Base-by-base conservation (phyloP, 768 basidiomycete species). In the Cystofilobasidium ferigula region DNA sequence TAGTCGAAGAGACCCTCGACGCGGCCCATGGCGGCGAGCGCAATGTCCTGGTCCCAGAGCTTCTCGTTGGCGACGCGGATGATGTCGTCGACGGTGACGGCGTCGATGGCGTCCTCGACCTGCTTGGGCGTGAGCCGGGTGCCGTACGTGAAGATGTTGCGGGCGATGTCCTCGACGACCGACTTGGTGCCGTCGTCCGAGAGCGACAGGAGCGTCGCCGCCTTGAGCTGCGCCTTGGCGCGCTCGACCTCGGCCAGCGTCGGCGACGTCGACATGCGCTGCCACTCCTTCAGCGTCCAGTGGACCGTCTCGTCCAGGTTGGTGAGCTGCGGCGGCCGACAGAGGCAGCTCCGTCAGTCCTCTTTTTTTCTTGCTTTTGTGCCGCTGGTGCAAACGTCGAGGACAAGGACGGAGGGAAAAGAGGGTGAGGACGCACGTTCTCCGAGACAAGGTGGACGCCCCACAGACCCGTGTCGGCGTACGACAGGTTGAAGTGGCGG, bases 401-500 rank as follows among this genome's bases (percentile, higher is more conserved):
- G 26, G 26, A 30, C 14, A 56, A n/a, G n/a, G n/a, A n/a, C n/a
- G n/a, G n/a, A n/a, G n/a, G 32, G 35, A 38, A 47, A 43, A 51
- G 38, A 34, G 42, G 56, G 35, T 22, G 36, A n/a, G n/a, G n/a
- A 48, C 64, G 35, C 30, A 66, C 64, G 60, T 97, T 97, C 82
- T 99, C 95, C 22, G 89, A 85, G 67, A 93, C 89, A 62, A 95
- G 79, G 81, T 99, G 98, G 78, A 97, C 90, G 72, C 94, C 94
- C 95, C 94, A 99, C 38, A 98, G 84, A 65, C 95, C 95, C 24
- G 93, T 98, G 77, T 99, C 95, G 8, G 92, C 91, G 81, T 99
- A 99, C 8, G 88, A 90, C 1, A 94, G 98, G 22, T 91, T 94
- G 86, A 98, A 99, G 61, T 88, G 89, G 89, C 97, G 94, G 86